A percentile compares a stretch with the other conserved stretches of the same genome.
These are phyloP conservation scores for Gossypium sturtianum DNA, from an alignment of 345 rosid species.

Conservation along the genomic window DNA sequence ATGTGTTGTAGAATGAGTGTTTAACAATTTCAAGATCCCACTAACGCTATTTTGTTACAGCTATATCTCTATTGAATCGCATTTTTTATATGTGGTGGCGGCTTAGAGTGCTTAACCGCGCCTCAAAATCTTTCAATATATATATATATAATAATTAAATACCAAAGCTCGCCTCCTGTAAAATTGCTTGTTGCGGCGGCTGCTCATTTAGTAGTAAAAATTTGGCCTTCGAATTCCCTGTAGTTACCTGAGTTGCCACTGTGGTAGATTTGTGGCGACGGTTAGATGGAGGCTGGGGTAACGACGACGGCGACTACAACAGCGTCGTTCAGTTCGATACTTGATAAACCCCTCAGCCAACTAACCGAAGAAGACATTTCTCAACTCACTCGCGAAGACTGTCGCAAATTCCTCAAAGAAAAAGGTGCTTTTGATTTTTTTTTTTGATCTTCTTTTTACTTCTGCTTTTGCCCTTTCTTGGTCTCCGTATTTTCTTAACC, in stretches of 20 bases:
- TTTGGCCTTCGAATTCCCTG: slow-evolving; percentile 15
- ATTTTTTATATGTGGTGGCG: slow-evolving; percentile 42
- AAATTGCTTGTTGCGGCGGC: slow-evolving; percentile 12
- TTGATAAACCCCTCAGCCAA: slow-evolving; percentile 69
- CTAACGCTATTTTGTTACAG: too few relatives aligned
- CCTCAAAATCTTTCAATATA: slow-evolving; percentile 19
- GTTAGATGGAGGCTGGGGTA: slow-evolving; percentile 46
- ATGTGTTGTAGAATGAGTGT: too few relatives aligned
- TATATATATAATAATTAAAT: neutral
- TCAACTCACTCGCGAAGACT: slow-evolving; percentile 93
- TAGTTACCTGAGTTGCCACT: slow-evolving; percentile 36
- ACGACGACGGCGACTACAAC: slow-evolving; percentile 12
- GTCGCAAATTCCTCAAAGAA: slow-evolving; percentile 84
- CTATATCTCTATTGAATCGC: too few relatives aligned
- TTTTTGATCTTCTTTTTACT: neutral
- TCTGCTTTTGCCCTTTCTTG: slow-evolving; percentile 24
- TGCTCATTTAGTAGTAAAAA: slow-evolving; percentile 2
- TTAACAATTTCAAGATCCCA: neutral
- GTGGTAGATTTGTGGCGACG: slow-evolving; percentile 35
- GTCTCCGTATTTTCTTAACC: slow-evolving; percentile 25
- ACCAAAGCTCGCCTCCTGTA: neutral
- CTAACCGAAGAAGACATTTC: slow-evolving; percentile 96
- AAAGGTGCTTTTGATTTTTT: slow-evolving; percentile 41
- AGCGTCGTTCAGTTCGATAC: slow-evolving; percentile 49
- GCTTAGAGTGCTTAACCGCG: slow-evolving; percentile 39